Percentiles rank a stretch among this genome's conserved stretches.
phyloP scores from a whole-genome alignment of 2,329 filamentous ascomycete species.

The Chaetomiaceae sp. region DNA sequence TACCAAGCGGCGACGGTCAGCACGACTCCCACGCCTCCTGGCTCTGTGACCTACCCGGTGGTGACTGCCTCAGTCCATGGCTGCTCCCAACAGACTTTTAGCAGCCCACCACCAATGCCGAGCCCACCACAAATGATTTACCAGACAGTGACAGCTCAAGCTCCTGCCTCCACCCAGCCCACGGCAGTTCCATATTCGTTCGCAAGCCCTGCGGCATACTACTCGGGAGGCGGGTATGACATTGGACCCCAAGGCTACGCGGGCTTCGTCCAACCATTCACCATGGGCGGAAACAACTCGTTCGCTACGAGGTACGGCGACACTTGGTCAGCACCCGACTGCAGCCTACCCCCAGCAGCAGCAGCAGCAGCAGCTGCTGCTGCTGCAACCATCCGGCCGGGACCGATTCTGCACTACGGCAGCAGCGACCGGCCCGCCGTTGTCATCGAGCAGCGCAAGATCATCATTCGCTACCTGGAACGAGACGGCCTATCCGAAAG shows the following conservation, averaged over 20 bases:
- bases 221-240: not conserved
- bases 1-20: not conserved
- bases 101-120: not conserved
- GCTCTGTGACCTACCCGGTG: not conserved
- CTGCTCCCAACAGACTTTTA: not conserved
- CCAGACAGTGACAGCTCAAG: not conserved
- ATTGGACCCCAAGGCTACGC: not conserved
- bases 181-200: not conserved
- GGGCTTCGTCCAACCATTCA: not conserved
- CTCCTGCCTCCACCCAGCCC: not conserved
- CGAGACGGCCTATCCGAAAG: not conserved
- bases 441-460: constrained; percentile 10
- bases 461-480: constrained; percentile 13
- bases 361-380: not conserved
- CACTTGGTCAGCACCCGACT: not conserved
- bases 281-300: not conserved
- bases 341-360: not conserved
- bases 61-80: not conserved
- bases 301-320: not conserved
- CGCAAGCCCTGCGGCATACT: constrained; percentile 1
- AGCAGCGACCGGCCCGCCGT: not conserved
- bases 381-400: not conserved
- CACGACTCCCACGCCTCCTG: not conserved
- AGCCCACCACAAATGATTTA: not conserved
- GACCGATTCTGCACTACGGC: not conserved